Base-by-base conservation (phyloP, 495 filamentous ascomycete genomes). In the Annulohypoxylon maeteangense region DNA sequence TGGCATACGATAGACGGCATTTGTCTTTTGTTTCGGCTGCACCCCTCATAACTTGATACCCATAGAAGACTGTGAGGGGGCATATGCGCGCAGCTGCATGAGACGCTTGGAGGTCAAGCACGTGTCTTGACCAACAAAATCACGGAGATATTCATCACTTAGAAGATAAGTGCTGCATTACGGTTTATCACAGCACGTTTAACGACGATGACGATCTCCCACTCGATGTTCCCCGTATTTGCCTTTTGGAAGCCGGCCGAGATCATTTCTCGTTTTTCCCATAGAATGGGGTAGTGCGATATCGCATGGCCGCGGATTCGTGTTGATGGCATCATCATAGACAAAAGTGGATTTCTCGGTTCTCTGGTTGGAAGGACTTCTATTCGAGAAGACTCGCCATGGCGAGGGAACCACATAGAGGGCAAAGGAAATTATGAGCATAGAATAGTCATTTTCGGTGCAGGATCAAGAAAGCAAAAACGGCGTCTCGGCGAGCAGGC, bases 1-100 rank as follows among this genome's bases (percentile, higher is more conserved):
- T 50, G 79, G 88, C 87, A 91, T 88, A 88, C 83, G 82, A 91
- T 92, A 93, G 90, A 93, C 84, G 90, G 89, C 90, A 89, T 91
- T 91, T 86, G 84, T 84, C 89, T 90, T 48, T 83, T 81, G 63
- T 81, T 80, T 81, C 80, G 80, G 75, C 78, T 81, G 72, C 77
- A 78, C 76, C 74, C 86, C 85, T 88, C 90, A 89, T 88, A 68
- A 78, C 73, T 78, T 78, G 75, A 78, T 78, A 78, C 88, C 87
- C 75, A 77, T 81, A 81, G 80, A 82, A 77, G 78, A 78, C 72
- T 78, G 76, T 76, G 77, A 74, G 69, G 77, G 78, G 76, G 78
- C 71, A 75, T 70, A 75, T 72, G 73, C 75, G 74, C 68, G 78
- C 80, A 81, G 79, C 76, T 77, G 62, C 80, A 81, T 78, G 75